phyloP scores from a whole-genome alignment of 805 yeast species.

The Saturnispora diversa region DNA sequence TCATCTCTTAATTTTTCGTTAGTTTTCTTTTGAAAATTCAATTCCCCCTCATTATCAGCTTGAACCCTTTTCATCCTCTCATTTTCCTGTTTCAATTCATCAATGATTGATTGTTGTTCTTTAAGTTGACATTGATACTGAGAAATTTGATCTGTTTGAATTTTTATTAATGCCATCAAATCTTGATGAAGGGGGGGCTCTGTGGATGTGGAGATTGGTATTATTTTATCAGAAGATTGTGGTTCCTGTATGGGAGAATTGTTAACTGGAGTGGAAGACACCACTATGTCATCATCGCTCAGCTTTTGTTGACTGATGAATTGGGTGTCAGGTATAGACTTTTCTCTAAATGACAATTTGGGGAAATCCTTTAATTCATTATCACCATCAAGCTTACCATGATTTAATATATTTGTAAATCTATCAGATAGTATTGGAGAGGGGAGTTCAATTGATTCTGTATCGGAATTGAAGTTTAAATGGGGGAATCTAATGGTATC shows the following conservation, averaged over 20 bases:
- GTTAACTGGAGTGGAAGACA: constrained; percentile 6
- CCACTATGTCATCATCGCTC: not conserved
- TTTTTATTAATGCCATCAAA: not conserved
- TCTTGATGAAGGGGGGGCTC: not conserved
- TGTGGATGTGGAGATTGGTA: not conserved
- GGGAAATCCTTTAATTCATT: constrained; percentile 2
- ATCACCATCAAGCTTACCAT: not conserved
- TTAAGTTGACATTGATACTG: not conserved
- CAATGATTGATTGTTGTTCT: not conserved
- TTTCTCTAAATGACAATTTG: constrained; percentile 1
- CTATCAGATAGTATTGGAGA: constrained; percentile 2
- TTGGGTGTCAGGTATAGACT: not conserved
- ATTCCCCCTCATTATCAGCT: not conserved
- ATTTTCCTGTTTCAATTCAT: not conserved
- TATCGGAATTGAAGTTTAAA: constrained; percentile 8
- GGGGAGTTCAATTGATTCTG: constrained; percentile 3
- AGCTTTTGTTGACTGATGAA: not conserved
- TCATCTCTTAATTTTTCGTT: not conserved
- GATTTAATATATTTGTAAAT: constrained; percentile 2
- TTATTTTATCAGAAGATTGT: too few species aligned
- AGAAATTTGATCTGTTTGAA: not conserved
- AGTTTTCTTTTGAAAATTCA: not conserved
- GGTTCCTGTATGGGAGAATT: too few species aligned
- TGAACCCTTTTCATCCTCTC: not conserved
- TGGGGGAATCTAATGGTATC: constrained; percentile 12